phyloP scores from a whole-genome alignment of 352 stramenopile genomes.

The Globisporangium recalcitrans region DNA sequence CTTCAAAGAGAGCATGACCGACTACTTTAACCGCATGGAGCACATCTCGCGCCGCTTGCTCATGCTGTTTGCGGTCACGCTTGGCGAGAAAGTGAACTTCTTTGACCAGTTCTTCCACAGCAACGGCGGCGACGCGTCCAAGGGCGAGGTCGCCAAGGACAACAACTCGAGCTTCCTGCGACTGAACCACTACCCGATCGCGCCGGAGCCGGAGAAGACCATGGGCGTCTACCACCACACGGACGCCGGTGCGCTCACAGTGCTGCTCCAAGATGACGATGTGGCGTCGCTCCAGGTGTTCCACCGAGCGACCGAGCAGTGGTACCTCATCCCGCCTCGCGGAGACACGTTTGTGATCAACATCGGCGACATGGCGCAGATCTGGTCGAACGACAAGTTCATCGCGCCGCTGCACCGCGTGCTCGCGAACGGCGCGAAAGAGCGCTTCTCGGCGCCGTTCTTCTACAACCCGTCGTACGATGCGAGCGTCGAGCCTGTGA shows the following conservation, averaged over 20 bases:
- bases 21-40: slow-evolving; percentile 48
- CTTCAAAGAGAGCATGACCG: slow-evolving; percentile 48
- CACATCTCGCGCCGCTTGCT: slow-evolving; percentile 46
- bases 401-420: slow-evolving; percentile 42
- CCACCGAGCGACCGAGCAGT: slow-evolving; percentile 27
- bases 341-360: slow-evolving; percentile 49
- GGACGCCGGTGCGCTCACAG: slow-evolving; percentile 38
- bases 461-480: slow-evolving; percentile 62
- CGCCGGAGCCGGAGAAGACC: slow-evolving; percentile 33
- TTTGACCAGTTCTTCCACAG: slow-evolving; percentile 60
- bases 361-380: slow-evolving; percentile 52
- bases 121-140: slow-evolving; percentile 7
- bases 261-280: slow-evolving; percentile 44
- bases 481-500: slow-evolving; percentile 55
- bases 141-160: slow-evolving; percentile 2
- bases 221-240: slow-evolving; percentile 57
- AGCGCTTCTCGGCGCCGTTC: slow-evolving; percentile 40
- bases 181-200: slow-evolving; percentile 89
- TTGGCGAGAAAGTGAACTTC: slow-evolving; percentile 45
- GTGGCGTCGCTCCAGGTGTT: slow-evolving; percentile 43
- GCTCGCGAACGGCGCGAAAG: slow-evolving; percentile 20
- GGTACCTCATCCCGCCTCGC: slow-evolving; percentile 31
- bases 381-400: slow-evolving; percentile 50
- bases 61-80: slow-evolving; percentile 54
- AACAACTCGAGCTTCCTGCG: slow-evolving; percentile 88